Evolutionary conservation across 345 rosid genomes (phyloP), one percentile per base, ranked within the genome.

Genomic region (Salix udensis): DNA sequence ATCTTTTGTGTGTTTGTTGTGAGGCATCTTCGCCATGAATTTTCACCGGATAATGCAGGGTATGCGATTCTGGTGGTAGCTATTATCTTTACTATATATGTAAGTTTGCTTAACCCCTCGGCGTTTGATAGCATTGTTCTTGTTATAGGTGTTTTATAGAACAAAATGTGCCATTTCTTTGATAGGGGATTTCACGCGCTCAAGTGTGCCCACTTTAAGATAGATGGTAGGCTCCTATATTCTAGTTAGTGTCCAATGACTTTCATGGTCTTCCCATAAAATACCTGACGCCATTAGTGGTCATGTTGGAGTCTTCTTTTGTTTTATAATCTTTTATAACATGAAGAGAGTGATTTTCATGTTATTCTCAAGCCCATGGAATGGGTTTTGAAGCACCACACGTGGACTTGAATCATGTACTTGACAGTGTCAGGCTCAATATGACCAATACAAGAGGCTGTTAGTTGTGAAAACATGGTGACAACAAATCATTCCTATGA

Each of bases 1-100:
- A 76, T 92, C 83, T 96, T 96, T 87, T 93, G 91, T 80, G 90
- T 89, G 65, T 93, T 93, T 79, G 98, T 96, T 31, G 98, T 92
- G 1, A 84, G 98, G 87, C 96, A 93, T 85, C 98, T 96, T 78
- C 94, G 87, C 76, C 96, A 91, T 86, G 92, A 89, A 80, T 96
- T 96, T 85, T 86, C 88, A 4, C 79, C 92, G 21, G 44, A 91
- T 70, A 87, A 93, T 83, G 94, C 92, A 4, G 99, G 98, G 78
- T 89, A 88, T 79, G 87, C 95, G 3, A 84, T 93, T 82, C 84
- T 91, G 80, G 91, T 86, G 79, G 89, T 88, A 52, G 91, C 97
- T 5, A 76, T 93, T 84, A 84, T 84, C 44, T 92, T 89, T 78
- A 90, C 97, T 48, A 75, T 87, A 84, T 86, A 89, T 76, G 99